These are phyloP conservation scores for Barnettozyma sucrosica DNA, from an alignment of 805 yeast genomes.

Conservation along the genomic window DNA sequence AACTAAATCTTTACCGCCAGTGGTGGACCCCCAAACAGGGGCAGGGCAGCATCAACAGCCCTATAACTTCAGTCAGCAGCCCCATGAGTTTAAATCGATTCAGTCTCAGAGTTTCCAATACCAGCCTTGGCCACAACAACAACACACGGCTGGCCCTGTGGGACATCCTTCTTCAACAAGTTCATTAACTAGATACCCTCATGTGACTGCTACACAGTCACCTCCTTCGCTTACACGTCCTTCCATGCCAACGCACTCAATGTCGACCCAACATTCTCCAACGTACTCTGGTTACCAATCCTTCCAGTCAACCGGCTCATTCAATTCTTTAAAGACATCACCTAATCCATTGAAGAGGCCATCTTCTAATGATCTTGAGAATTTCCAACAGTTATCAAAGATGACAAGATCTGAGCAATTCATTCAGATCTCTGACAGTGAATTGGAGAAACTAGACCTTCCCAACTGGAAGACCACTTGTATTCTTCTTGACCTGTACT, in stretches of 20 bases:
- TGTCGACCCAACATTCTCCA: background rate
- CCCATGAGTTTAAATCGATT: background rate
- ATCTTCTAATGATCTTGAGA: conserved; percentile 4
- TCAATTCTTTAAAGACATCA: background rate
- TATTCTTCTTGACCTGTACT: conserved; percentile 33
- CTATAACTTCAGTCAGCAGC: background rate
- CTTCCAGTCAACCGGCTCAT: background rate
- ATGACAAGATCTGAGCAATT: conserved; percentile 7
- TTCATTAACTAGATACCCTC: background rate
- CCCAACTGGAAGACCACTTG: conserved; percentile 33
- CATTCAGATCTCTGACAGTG: conserved; percentile 25
- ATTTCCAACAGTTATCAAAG: conserved; percentile 8
- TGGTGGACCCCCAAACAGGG: background rate
- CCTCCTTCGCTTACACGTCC: background rate
- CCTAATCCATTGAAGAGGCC: conserved; percentile 6
- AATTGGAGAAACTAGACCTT: conserved; percentile 29
- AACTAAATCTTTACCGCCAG: background rate
- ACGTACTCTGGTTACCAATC: background rate
- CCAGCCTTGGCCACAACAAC: background rate
- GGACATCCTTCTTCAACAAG: background rate
- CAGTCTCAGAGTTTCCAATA: background rate
- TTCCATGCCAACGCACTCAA: background rate
- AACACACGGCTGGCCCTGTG: background rate
- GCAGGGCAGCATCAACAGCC: background rate
- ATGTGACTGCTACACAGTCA: background rate